phyloP scores from a whole-genome alignment of 371 early-diverging fungal genomes.

The Batkoa obscura region DNA sequence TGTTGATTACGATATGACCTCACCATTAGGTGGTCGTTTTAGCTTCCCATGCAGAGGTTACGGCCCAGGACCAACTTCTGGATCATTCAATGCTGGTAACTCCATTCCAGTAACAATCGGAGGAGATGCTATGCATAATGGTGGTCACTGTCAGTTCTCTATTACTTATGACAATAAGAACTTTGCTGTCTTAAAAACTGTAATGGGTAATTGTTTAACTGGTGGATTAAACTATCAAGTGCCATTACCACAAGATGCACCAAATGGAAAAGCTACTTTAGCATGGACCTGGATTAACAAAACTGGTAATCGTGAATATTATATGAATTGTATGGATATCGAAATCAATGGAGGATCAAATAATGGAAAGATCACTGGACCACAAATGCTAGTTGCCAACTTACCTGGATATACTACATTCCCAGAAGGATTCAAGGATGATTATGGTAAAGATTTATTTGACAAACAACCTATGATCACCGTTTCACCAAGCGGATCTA shows the following conservation, averaged over 20 bases:
- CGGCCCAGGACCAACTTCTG: background rate
- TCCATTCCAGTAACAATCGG: conserved; percentile 11
- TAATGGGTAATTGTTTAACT: background rate
- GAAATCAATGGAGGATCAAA: conserved; percentile 14
- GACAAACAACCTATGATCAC: background rate
- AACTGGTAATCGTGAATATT: conserved; percentile 41
- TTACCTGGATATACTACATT: conserved; percentile 1
- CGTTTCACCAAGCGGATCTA: no score
- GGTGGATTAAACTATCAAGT: background rate
- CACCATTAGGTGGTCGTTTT: background rate
- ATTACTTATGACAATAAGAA: background rate
- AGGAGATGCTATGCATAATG: conserved; percentile 2
- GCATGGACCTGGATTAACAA: conserved; percentile 19
- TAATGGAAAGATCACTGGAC: conserved; percentile 20
- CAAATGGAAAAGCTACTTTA: background rate
- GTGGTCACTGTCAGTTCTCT: background rate
- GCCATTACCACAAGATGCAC: background rate
- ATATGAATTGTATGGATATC: conserved; percentile 45
- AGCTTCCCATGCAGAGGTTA: conserved; percentile 10
- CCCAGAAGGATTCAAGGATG: background rate
- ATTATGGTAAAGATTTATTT: background rate
- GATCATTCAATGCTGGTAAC: conserved; percentile 13
- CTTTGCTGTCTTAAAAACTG: background rate
- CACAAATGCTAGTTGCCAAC: conserved; percentile 21
- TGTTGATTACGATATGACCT: background rate